Conservation (phyloP, 1,139 yeast species). For the Meyerozyma sp. region DNA sequence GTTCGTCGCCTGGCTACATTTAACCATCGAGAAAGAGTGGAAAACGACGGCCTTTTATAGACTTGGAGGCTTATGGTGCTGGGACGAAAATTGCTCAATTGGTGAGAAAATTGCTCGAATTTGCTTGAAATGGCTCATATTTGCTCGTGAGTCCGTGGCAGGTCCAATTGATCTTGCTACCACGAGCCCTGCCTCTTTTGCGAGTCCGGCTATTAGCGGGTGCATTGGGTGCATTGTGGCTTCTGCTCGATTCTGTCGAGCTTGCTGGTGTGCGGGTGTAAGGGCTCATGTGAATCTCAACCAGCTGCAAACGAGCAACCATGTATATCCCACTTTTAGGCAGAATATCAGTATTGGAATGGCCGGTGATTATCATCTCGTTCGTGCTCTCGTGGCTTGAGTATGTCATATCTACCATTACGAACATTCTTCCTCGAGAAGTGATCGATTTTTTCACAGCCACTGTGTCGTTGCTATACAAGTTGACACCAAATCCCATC, state of each 20-base stretch:
- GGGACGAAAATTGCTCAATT: background rate
- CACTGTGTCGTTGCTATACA: constrained; percentile 17
- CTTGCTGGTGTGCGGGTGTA: background rate
- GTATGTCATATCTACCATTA: constrained; percentile 19
- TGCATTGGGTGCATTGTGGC: background rate
- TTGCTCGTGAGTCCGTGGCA: too few relatives aligned
- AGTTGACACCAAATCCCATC: constrained; percentile 25
- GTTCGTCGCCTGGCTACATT: too few relatives aligned
- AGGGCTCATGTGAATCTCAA: background rate
- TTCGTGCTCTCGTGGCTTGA: constrained; percentile 21
- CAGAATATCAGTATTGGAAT: constrained; percentile 23
- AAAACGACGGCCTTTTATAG: too few relatives aligned
- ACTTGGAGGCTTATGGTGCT: too few relatives aligned
- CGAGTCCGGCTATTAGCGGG: background rate
- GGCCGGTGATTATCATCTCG: constrained; percentile 21
- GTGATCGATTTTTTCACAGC: constrained; percentile 3
- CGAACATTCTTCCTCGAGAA: constrained; percentile 18
- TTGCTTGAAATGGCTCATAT: too few relatives aligned
- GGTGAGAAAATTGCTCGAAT: background rate
- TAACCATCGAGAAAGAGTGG: too few relatives aligned
- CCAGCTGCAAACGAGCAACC: background rate
- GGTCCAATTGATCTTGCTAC: too few relatives aligned
- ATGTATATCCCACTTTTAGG: constrained; percentile 18
- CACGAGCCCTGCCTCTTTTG: background rate
- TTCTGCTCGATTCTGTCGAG: background rate